Evolutionary conservation across 2,329 filamentous ascomycete species (phyloP).

Genomic region (Aspergillus neoniger): DNA sequence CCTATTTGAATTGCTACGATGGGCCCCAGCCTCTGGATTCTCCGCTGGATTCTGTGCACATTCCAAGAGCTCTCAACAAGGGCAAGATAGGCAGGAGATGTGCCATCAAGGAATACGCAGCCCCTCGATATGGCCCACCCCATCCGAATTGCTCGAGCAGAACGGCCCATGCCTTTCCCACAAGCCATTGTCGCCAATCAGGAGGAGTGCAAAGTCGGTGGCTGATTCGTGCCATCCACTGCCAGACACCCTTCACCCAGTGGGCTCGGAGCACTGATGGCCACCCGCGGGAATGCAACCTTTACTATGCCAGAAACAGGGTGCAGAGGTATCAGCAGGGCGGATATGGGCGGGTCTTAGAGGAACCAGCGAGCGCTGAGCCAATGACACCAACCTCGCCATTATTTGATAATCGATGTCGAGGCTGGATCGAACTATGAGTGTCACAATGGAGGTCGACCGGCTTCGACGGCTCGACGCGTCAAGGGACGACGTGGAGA

Average conservation of each 20-base stretch:
- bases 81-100: conserved; percentile 38
- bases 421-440: conserved; percentile 6
- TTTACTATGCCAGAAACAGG: conserved; percentile 38
- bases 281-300: conserved; percentile 41
- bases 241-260: conserved; percentile 22
- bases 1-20: conserved; percentile 41
- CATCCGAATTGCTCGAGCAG: conserved; percentile 24
- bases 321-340: conserved; percentile 25
- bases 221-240: conserved; percentile 30
- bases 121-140: conserved; percentile 23
- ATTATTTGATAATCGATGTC: conserved; percentile 3
- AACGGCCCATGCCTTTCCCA: conserved; percentile 21
- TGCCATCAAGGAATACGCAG: conserved; percentile 24
- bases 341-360: conserved; percentile 26
- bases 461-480: conserved; percentile 14
- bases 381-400: conserved; percentile 18
- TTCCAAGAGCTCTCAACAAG: conserved; percentile 39
- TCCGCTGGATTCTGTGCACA: conserved; percentile 32
- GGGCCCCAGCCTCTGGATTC: conserved; percentile 40
- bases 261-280: conserved; percentile 27
- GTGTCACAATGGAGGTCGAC: conserved; percentile 13
- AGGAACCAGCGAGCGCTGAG: conserved; percentile 16
- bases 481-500: conserved; percentile 4
- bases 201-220: conserved; percentile 13
- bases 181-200: conserved; percentile 29